Evolutionary conservation across 2,329 filamentous ascomycete species (phyloP).

Genomic region (Claviceps sorghi): DNA sequence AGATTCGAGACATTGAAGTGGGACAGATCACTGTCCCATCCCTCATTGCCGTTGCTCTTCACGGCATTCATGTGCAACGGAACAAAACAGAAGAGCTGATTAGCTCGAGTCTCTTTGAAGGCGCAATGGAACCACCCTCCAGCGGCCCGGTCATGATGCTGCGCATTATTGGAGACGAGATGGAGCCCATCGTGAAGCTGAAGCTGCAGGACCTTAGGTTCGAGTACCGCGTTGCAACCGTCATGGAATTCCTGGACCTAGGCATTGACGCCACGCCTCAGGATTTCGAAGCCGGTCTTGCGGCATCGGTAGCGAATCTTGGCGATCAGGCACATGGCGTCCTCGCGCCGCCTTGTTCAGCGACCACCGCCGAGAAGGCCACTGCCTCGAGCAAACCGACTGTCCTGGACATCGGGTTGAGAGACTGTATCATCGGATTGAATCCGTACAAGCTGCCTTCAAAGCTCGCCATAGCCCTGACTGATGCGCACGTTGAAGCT

Average conservation of each 20-base stretch:
- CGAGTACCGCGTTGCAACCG: slow-evolving; percentile 78
- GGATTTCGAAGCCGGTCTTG: slow-evolving; percentile 61
- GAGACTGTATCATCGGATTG: slow-evolving; percentile 69
- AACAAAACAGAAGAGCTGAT: slow-evolving; percentile 60
- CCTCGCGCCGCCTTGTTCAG: slow-evolving; percentile 17
- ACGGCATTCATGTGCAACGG: slow-evolving; percentile 44
- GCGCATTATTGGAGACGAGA: slow-evolving; percentile 82
- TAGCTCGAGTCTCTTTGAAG: slow-evolving; percentile 28
- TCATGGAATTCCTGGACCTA: slow-evolving; percentile 66
- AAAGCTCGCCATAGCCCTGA: slow-evolving; percentile 65
- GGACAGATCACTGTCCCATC: slow-evolving; percentile 77
- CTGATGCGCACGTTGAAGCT: slow-evolving; percentile 59
- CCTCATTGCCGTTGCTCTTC: slow-evolving; percentile 63
- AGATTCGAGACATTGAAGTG: slow-evolving; percentile 49
- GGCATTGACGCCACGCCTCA: slow-evolving; percentile 52
- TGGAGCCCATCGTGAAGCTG: slow-evolving; percentile 78
- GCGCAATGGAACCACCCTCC: slow-evolving; percentile 13
- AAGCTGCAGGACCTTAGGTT: slow-evolving; percentile 70
- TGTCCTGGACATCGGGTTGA: slow-evolving; percentile 58
- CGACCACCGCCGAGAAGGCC: slow-evolving; percentile 8
- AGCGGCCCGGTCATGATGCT: slow-evolving; percentile 56
- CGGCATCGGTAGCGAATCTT: slow-evolving; percentile 65
- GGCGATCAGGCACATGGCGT: slow-evolving; percentile 46
- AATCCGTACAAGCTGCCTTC: slow-evolving; percentile 65
- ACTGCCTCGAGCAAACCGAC: slow-evolving; percentile 37